A percentile compares a stretch with the other conserved stretches of the same genome.
Evolutionary conservation across 306 rosid genomes (phyloP).

Genomic region (Sicyos edulis): DNA sequence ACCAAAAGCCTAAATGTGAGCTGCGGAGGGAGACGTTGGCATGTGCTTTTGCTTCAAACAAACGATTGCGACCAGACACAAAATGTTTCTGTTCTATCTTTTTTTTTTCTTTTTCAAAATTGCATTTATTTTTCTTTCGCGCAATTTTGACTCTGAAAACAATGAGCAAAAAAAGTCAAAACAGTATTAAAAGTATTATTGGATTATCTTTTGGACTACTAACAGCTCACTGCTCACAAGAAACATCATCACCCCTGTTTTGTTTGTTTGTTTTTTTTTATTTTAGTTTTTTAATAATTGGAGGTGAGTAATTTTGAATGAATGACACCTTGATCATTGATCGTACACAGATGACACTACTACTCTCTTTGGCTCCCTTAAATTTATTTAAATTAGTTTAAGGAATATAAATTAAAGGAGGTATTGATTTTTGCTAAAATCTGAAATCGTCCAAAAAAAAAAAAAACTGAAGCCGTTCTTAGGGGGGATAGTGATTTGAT

Average conservation of each 20-base stretch:
- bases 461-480: too few species aligned
- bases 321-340: too few species aligned
- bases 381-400: neutral
- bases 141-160: slow-evolving; percentile 11
- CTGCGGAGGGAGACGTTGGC: slow-evolving; percentile 1
- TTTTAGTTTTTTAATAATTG: too few species aligned
- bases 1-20: neutral
- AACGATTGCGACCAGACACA: neutral
- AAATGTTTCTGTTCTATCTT: slow-evolving; percentile 2
- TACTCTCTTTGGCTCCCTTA: too few species aligned
- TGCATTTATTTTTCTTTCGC: neutral
- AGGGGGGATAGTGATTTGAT: too few species aligned
- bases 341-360: too few species aligned
- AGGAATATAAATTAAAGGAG: neutral
- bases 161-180: neutral
- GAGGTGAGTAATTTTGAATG: too few species aligned
- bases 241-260: neutral
- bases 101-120: neutral
- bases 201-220: neutral
- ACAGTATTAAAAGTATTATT: neutral
- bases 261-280: too few species aligned
- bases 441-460: neutral
- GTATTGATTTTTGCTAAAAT: neutral
- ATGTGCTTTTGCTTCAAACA: slow-evolving; percentile 6
- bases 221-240: neutral